Evolutionary conservation across 139 green algal species (phyloP).

Genomic region (Pleodorina starrii): DNA sequence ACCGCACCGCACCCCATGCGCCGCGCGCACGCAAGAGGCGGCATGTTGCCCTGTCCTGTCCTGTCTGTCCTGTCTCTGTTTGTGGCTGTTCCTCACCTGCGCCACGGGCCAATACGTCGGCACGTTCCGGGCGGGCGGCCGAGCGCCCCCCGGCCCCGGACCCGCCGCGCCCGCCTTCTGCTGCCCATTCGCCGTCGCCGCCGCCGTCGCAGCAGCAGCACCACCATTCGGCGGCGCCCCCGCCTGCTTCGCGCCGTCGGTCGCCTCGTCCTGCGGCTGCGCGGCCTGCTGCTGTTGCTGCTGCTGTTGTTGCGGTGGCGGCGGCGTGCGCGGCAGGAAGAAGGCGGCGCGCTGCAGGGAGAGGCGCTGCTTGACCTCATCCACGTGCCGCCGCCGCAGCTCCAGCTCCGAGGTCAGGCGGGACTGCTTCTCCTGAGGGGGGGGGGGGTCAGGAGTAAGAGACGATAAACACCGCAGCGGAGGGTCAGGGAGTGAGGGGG

Average conservation of each 20-base stretch:
- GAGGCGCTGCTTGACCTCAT: conserved; percentile 52
- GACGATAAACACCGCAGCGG: too few relatives aligned
- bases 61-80: too few relatives aligned
- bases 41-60: too few relatives aligned
- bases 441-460: too few relatives aligned
- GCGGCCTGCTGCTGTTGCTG: background rate
- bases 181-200: conserved; percentile 7
- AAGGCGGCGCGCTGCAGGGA: conserved; percentile 14
- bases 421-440: conserved; percentile 55
- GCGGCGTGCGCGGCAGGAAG: conserved; percentile 20
- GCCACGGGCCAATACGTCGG: background rate
- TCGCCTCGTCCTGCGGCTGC: conserved; percentile 10
- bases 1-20: too few relatives aligned
- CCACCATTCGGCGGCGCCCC: background rate
- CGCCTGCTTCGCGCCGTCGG: background rate
- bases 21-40: too few relatives aligned
- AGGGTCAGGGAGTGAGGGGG: too few relatives aligned
- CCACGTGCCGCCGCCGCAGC: conserved; percentile 62
- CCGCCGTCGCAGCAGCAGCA: background rate
- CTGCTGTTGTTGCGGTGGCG: background rate
- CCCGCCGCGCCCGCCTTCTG: background rate
- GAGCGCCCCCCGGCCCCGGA: background rate
- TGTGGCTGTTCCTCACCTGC: too few relatives aligned
- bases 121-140: background rate
- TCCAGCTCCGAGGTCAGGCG: conserved; percentile 67